Evolutionary conservation across 1,139 yeast species (phyloP).

Genomic region (Candida sp.): DNA sequence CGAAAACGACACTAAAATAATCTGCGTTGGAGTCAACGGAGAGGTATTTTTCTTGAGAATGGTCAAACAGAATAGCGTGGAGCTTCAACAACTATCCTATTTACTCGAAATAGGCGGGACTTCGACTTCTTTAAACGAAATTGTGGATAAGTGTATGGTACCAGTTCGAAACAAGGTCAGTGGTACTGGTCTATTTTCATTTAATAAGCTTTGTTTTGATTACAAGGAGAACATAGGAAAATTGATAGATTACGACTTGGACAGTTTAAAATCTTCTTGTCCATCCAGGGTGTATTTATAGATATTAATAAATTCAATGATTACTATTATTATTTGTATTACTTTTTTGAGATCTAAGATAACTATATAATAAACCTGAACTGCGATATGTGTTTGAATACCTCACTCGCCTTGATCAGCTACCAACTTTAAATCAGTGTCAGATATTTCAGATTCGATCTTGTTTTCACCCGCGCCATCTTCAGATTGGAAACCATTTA

Average conservation of each 20-base stretch:
- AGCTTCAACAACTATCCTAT: slow-evolving; percentile 9
- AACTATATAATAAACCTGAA: background rate
- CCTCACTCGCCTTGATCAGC: background rate
- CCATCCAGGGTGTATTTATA: slow-evolving; percentile 14
- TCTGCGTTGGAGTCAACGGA: slow-evolving; percentile 50
- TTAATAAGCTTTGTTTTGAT: slow-evolving; percentile 37
- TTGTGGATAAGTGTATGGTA: slow-evolving; percentile 22
- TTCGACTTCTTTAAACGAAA: slow-evolving; percentile 5
- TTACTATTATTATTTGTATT: background rate
- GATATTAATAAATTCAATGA: background rate
- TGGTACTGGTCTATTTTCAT: slow-evolving; percentile 38
- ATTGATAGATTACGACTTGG: slow-evolving; percentile 35
- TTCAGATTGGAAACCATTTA: background rate
- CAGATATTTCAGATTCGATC: background rate
- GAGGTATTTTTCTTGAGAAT: slow-evolving; percentile 33
- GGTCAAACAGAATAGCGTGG: slow-evolving; percentile 10
- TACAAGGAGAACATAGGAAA: slow-evolving; percentile 22
- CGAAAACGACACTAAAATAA: slow-evolving; percentile 14
- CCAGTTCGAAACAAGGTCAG: slow-evolving; percentile 37
- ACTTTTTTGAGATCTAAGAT: background rate
- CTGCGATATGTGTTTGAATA: background rate
- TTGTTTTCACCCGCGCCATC: background rate
- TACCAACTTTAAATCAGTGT: background rate
- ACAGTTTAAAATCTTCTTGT: slow-evolving; percentile 21
- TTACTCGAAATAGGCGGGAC: background rate